These are phyloP conservation scores for Stentor coeruleus DNA, from an alignment of 73 alveolate genomes.

Conservation along the genomic window DNA sequence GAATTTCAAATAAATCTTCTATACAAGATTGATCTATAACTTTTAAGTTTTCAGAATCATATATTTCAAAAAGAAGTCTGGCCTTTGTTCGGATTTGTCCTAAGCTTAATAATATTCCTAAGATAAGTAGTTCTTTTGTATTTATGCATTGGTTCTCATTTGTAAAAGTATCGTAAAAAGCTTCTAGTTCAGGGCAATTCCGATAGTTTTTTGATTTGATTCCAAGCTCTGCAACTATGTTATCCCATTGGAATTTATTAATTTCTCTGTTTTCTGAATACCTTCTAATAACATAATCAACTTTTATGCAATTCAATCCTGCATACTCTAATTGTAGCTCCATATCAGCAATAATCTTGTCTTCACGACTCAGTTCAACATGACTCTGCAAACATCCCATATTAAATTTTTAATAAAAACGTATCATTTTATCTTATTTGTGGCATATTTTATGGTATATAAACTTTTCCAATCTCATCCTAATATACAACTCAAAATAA, in stretches of 20 bases:
- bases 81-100: neutral
- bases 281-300: neutral
- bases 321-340: neutral
- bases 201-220: neutral
- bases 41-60: neutral
- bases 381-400: neutral
- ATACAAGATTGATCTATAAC: neutral
- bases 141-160: neutral
- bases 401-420: too few relatives aligned
- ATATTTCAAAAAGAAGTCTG: neutral
- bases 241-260: neutral
- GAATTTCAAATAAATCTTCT: neutral
- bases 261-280: neutral
- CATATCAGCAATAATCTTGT: neutral
- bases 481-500: too few relatives aligned
- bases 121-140: neutral
- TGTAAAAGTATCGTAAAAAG: neutral
- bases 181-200: neutral
- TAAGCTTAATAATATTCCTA: neutral
- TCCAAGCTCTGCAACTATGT: neutral
- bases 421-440: too few relatives aligned
- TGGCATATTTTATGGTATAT: too few relatives aligned
- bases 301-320: neutral
- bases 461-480: too few relatives aligned
- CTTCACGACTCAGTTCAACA: neutral